These are phyloP conservation scores for Fusarium duplospermum DNA, from an alignment of 2,329 filamentous ascomycete genomes.

Conservation along the genomic window DNA sequence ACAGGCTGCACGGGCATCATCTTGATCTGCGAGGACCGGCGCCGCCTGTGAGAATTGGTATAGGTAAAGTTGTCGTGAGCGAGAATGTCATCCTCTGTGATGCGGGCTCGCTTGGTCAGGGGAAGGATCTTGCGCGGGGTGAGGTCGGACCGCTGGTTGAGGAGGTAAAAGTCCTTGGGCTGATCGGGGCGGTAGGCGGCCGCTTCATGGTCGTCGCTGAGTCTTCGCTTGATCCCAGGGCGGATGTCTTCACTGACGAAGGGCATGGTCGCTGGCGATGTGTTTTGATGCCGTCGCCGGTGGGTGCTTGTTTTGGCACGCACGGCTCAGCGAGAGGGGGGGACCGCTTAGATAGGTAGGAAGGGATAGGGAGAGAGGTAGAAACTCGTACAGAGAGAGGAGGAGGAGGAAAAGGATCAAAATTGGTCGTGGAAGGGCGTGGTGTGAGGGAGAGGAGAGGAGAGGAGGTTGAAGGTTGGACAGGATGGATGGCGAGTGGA, in stretches of 20 bases:
- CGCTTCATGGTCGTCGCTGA: conserved; percentile 45
- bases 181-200: conserved; percentile 42
- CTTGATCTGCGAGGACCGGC: conserved; percentile 43
- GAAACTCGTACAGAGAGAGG: neutral
- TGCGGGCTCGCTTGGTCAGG: conserved; percentile 47
- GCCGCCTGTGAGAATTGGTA: conserved; percentile 36
- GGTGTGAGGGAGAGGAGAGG: neutral
- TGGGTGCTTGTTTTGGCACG: conserved; percentile 24
- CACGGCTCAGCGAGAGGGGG: conserved; percentile 22
- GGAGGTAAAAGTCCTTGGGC: conserved; percentile 42
- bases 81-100: conserved; percentile 39
- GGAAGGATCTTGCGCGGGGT: conserved; percentile 47
- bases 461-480: neutral
- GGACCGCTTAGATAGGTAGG: neutral
- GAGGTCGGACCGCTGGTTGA: conserved; percentile 41
- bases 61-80: conserved; percentile 26
- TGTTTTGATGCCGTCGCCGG: conserved; percentile 22
- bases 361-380: neutral
- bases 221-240: conserved; percentile 51
- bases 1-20: conserved; percentile 34
- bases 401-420: neutral
- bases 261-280: conserved; percentile 46
- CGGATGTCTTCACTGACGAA: conserved; percentile 48
- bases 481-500: conserved; percentile 12
- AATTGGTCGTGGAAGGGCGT: neutral